Evolutionary conservation across 225 moss, liverwort and hornwort species (phyloP).

Genomic region (Rhytidiadelphus loreus): DNA sequence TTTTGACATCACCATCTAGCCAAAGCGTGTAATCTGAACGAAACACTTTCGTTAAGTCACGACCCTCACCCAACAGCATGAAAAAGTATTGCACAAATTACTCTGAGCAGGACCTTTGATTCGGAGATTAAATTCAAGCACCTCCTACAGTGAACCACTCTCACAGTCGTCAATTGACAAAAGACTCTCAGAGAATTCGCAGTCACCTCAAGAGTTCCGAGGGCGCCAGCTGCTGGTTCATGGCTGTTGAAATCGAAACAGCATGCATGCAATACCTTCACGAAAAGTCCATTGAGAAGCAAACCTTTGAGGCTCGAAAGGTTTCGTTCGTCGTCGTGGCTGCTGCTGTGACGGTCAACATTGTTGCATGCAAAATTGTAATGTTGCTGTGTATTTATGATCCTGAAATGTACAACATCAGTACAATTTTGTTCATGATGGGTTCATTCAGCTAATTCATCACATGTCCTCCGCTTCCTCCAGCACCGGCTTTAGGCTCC

Average conservation of each 20-base stretch:
- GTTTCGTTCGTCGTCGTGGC: not conserved
- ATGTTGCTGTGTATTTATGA: not conserved
- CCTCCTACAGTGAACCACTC: not conserved
- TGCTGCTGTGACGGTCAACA: not conserved
- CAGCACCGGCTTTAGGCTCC: slow-evolving; percentile 63
- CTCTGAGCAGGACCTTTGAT: not conserved
- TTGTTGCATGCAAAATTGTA: not conserved
- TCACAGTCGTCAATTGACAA: not conserved
- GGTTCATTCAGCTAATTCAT: not conserved
- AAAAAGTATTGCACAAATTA: not conserved
- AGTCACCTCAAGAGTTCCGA: not conserved
- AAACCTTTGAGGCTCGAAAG: too few species aligned
- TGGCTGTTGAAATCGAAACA: not conserved
- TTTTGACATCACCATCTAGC: not conserved
- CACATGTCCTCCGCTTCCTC: slow-evolving; percentile 82
- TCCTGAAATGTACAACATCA: not conserved
- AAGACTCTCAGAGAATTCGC: not conserved
- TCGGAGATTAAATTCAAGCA: not conserved
- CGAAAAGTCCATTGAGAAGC: too few species aligned
- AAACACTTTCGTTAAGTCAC: not conserved
- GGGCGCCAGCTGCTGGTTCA: not conserved
- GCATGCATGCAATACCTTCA: too few species aligned
- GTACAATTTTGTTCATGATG: not conserved
- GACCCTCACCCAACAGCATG: not conserved
- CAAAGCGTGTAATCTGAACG: not conserved